phyloP scores from a whole-genome alignment of 177 flowering plant genomes.

The Vitis hybrid region DNA sequence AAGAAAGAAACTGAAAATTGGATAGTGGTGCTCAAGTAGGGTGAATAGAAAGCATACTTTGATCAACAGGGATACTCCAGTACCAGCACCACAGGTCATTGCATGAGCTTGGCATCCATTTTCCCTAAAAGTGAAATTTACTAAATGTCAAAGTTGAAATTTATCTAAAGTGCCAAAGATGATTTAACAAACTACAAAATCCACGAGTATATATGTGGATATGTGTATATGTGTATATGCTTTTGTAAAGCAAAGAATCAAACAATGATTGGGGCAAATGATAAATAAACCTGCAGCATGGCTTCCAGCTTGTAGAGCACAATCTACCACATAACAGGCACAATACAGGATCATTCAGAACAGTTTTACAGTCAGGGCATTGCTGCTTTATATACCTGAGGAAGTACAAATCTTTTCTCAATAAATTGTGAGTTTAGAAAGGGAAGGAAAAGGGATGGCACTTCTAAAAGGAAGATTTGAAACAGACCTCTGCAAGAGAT shows the following conservation, averaged over 20 bases:
- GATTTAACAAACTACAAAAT: neutral
- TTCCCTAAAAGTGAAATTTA: slow-evolving; percentile 42
- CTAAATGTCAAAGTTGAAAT: neutral
- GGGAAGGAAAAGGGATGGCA: neutral
- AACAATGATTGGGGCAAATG: neutral
- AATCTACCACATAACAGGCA: slow-evolving; percentile 94
- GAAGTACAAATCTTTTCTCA: slow-evolving; percentile 2
- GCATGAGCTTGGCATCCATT: slow-evolving; percentile 76
- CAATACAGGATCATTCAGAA: slow-evolving; percentile 66
- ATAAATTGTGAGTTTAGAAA: slow-evolving; percentile 1
- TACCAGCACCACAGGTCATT: slow-evolving; percentile 81
- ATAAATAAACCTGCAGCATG: slow-evolving; percentile 79
- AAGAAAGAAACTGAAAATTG: neutral
- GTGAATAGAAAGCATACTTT: slow-evolving; percentile 43
- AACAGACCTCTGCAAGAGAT: slow-evolving; percentile 80
- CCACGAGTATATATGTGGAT: neutral
- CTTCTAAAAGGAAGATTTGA: neutral
- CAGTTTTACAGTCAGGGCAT: slow-evolving; percentile 60
- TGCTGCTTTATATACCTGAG: slow-evolving; percentile 77
- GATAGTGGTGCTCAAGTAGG: neutral
- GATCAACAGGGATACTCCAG: slow-evolving; percentile 81
- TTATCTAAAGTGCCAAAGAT: neutral
- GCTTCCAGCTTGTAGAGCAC: slow-evolving; percentile 76
- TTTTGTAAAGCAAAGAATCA: neutral
- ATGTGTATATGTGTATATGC: neutral